A percentile compares a stretch with the other conserved stretches of the same genome.
Evolutionary conservation across 2,329 filamentous ascomycete genomes (phyloP).

Genomic region (Aspergillus novoparasiticus): DNA sequence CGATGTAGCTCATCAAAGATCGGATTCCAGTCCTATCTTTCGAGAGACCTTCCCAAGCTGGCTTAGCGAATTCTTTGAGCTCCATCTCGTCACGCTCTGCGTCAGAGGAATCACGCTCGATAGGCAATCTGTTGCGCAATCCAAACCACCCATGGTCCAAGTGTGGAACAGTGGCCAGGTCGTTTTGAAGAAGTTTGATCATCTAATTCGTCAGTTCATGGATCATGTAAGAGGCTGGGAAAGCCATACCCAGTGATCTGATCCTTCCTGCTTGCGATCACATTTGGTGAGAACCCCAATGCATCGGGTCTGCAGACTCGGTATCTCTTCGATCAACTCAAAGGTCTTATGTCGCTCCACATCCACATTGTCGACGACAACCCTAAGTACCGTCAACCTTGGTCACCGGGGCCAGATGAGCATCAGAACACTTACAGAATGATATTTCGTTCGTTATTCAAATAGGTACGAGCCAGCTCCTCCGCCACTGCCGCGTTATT

Average conservation of each 20-base stretch:
- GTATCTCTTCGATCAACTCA: constrained; percentile 12
- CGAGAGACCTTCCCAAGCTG: constrained; percentile 8
- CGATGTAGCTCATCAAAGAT: constrained; percentile 18
- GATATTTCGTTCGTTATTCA: background rate
- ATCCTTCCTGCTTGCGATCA: constrained; percentile 19
- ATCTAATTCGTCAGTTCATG: constrained; percentile 11
- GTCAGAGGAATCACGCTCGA: background rate
- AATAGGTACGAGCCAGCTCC: background rate
- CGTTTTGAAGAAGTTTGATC: constrained; percentile 21
- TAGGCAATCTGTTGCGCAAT: constrained; percentile 18
- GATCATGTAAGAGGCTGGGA: background rate
- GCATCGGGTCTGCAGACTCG: constrained; percentile 13
- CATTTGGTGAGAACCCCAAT: constrained; percentile 21
- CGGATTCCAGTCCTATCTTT: constrained; percentile 14
- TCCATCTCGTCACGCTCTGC: background rate
- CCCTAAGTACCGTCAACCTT: constrained; percentile 5
- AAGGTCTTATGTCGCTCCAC: constrained; percentile 16
- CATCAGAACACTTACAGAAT: background rate
- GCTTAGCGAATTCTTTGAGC: background rate
- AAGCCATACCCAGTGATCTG: constrained; percentile 13
- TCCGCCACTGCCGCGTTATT: background rate
- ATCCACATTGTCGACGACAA: constrained; percentile 20
- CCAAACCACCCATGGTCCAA: constrained; percentile 22
- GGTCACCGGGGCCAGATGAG: background rate
- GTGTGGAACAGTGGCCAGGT: constrained; percentile 13